phyloP scores from a whole-genome alignment of 1,139 yeast genomes.

The Hyphopichia khmerensis region DNA sequence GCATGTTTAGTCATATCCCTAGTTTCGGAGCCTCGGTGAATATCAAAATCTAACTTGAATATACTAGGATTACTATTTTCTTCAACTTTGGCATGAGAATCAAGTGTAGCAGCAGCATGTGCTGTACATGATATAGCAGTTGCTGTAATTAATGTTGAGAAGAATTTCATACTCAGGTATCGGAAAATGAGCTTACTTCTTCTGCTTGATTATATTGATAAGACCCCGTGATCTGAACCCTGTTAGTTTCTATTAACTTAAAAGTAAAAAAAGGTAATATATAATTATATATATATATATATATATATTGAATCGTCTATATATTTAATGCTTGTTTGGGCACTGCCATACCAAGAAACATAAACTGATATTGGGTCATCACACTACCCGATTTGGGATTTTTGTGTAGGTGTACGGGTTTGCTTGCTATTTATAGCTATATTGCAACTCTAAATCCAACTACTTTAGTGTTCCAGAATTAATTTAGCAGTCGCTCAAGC shows the following conservation, averaged over 20 bases:
- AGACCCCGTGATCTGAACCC: too few species aligned
- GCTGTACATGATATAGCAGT: neutral
- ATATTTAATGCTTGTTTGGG: neutral
- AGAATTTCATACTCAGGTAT: neutral
- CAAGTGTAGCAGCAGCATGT: neutral
- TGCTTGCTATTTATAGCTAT: too few species aligned
- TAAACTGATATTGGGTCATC: too few species aligned
- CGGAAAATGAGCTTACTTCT: too few species aligned
- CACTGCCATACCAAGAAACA: slow-evolving; percentile 4
- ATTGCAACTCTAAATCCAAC: too few species aligned
- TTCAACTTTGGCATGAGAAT: neutral
- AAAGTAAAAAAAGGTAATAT: neutral
- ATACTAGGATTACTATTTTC: slow-evolving; percentile 1
- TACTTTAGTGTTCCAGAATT: too few species aligned
- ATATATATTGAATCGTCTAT: neutral
- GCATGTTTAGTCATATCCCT: slow-evolving; percentile 13
- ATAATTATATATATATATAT: neutral
- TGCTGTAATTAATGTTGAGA: too few species aligned
- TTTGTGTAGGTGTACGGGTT: too few species aligned
- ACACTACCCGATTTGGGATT: too few species aligned
- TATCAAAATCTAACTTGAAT: slow-evolving; percentile 23
- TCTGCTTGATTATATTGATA: too few species aligned
- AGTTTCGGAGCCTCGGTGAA: slow-evolving; percentile 24
- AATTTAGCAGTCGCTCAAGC: too few species aligned
- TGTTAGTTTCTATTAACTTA: too few species aligned